Percentiles rank a stretch among this genome's conserved stretches.
phyloP scores from a whole-genome alignment of 2,329 filamentous ascomycete species.

The Endoconidiophora laricicola region DNA sequence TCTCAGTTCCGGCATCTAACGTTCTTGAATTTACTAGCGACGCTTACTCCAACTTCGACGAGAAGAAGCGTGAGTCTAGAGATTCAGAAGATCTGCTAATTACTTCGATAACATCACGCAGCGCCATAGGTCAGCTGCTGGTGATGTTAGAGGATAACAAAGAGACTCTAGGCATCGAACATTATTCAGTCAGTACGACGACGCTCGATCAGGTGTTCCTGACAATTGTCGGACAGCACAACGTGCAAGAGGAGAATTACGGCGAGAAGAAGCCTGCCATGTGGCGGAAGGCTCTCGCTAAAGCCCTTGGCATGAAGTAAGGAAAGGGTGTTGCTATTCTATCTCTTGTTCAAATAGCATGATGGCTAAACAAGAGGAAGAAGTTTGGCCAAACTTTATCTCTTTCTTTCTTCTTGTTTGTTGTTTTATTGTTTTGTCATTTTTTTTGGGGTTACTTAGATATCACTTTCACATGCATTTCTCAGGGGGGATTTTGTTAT shows the following conservation, averaged over 20 bases:
- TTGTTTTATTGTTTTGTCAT: not conserved
- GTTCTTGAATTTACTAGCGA: constrained; percentile 15
- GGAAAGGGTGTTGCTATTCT: not conserved
- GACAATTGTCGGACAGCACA: constrained; percentile 64
- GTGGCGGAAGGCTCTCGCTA: constrained; percentile 4
- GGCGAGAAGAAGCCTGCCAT: constrained; percentile 18
- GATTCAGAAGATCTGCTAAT: constrained; percentile 16
- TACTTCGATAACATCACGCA: constrained; percentile 18
- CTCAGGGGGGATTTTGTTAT: not conserved
- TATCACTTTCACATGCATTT: not conserved
- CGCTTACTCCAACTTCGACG: not conserved
- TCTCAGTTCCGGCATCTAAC: constrained; percentile 47
- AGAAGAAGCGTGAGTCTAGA: not conserved
- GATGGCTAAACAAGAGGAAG: no score
- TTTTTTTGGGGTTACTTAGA: not conserved
- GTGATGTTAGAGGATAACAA: constrained; percentile 57
- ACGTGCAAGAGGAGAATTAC: constrained; percentile 58
- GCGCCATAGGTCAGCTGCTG: constrained; percentile 52
- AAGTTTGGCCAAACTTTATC: no score
- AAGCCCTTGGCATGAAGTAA: not conserved
- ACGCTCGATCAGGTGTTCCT: constrained; percentile 86
- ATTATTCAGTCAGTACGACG: constrained; percentile 75
- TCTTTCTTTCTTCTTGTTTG: not conserved
- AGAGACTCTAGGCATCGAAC: constrained; percentile 53
- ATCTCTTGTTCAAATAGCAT: no score